These are phyloP conservation scores for Cyberlindnera nakhonratchasimensis DNA, from an alignment of 805 yeast genomes.

Conservation along the genomic window DNA sequence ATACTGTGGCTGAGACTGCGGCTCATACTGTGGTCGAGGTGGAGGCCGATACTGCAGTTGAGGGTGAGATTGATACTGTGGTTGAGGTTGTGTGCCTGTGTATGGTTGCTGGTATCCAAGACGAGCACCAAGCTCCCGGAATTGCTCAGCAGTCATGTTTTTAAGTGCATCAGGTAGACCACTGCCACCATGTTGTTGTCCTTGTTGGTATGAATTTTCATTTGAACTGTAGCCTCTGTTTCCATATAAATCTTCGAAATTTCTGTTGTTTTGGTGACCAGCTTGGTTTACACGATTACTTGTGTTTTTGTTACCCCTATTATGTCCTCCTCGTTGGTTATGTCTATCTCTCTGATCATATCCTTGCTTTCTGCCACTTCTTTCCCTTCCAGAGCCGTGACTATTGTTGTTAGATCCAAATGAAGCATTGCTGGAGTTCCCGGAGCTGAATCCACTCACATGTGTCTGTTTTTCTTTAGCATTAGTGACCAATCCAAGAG, in stretches of 20 bases:
- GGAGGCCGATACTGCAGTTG: conserved; percentile 22
- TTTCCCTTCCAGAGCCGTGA: not conserved
- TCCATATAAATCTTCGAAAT: not conserved
- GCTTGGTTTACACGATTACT: not conserved
- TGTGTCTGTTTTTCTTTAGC: conserved; percentile 30
- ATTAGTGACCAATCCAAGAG: conserved; percentile 52
- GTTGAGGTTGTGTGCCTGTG: conserved; percentile 11
- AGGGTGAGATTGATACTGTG: too few species aligned
- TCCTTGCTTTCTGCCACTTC: conserved; percentile 1
- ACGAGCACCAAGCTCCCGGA: conserved; percentile 10
- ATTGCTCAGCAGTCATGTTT: conserved; percentile 11
- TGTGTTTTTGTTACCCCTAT: not conserved
- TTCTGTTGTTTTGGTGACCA: not conserved
- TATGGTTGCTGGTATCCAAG: conserved; percentile 7
- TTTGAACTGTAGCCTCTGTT: not conserved
- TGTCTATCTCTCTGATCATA: not conserved
- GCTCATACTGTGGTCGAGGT: conserved; percentile 15
- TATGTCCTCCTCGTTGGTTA: not conserved
- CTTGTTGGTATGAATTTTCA: not conserved
- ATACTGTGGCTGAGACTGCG: conserved; percentile 13
- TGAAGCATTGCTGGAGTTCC: not conserved
- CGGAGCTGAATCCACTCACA: not conserved
- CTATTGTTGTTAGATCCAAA: not conserved
- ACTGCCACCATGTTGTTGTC: not conserved
- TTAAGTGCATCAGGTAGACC: conserved; percentile 2